These are phyloP conservation scores for Leccinum disarticulatum DNA, from an alignment of 768 basidiomycete species.

Conservation along the genomic window DNA sequence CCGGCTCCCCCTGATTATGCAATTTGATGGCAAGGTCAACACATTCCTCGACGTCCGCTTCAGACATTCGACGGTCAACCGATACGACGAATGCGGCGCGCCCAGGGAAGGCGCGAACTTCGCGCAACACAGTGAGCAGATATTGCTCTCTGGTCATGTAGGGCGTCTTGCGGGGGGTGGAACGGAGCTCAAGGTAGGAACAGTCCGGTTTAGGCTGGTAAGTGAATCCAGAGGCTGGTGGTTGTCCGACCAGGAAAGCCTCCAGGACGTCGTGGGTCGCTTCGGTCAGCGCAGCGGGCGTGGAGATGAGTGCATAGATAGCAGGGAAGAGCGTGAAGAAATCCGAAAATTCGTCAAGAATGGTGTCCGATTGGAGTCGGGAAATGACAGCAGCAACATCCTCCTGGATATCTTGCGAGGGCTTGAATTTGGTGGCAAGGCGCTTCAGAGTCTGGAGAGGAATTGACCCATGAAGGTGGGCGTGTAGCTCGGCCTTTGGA, in stretches of 20 bases:
- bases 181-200: constrained; percentile 79
- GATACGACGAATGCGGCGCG: constrained; percentile 68
- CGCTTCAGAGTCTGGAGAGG: constrained; percentile 62
- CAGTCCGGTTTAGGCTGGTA: constrained; percentile 49
- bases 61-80: constrained; percentile 69
- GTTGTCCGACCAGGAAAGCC: constrained; percentile 48
- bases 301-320: constrained; percentile 76
- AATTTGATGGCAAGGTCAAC: constrained; percentile 56
- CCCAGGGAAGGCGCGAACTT: constrained; percentile 57
- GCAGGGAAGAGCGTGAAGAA: constrained; percentile 77
- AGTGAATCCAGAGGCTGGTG: constrained; percentile 31
- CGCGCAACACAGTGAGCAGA: constrained; percentile 61
- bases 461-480: constrained; percentile 84
- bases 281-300: constrained; percentile 48
- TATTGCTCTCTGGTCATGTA: constrained; percentile 63
- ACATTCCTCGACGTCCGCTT: constrained; percentile 51
- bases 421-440: constrained; percentile 48
- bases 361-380: constrained; percentile 38
- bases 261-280: constrained; percentile 67
- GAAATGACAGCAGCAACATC: constrained; percentile 46
- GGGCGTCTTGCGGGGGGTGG: constrained; percentile 62
- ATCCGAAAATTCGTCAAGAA: constrained; percentile 57
- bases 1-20: constrained; percentile 52
- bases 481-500: constrained; percentile 84
- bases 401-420: constrained; percentile 27